These are phyloP conservation scores for Nakaseomyces sp. DNA, from an alignment of 1,139 yeast species.

Conservation along the genomic window DNA sequence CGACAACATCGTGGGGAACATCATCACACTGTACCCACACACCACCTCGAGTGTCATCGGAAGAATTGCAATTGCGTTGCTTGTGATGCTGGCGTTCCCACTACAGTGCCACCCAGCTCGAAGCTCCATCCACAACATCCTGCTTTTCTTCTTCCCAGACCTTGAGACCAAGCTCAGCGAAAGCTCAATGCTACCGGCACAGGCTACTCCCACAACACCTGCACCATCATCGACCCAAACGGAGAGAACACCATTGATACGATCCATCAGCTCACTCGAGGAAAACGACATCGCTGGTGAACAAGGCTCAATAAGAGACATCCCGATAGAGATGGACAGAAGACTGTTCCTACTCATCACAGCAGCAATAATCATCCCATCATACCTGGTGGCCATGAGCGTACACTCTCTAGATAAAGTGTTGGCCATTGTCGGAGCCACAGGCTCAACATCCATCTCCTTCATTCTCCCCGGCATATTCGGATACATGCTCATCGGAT, in stretches of 20 bases:
- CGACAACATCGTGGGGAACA: constrained; percentile 53
- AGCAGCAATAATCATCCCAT: constrained; percentile 46
- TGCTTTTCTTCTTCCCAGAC: neutral
- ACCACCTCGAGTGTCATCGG: constrained; percentile 57
- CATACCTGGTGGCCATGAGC: constrained; percentile 67
- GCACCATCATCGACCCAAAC: too few relatives aligned
- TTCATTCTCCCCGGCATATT: constrained; percentile 88
- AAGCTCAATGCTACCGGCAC: neutral
- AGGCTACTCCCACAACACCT: neutral
- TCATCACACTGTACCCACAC: constrained; percentile 61
- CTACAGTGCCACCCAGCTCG: constrained; percentile 63
- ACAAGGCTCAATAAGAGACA: constrained; percentile 22
- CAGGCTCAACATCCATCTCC: constrained; percentile 90
- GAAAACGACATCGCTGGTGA: constrained; percentile 15
- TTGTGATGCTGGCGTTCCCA: constrained; percentile 65
- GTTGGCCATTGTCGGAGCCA: constrained; percentile 87
- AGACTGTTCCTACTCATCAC: constrained; percentile 58
- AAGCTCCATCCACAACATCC: constrained; percentile 7
- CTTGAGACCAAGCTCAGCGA: neutral
- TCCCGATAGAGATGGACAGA: constrained; percentile 30
- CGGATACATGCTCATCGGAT: constrained; percentile 41
- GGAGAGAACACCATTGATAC: constrained; percentile 5
- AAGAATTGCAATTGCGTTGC: constrained; percentile 56
- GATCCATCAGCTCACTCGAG: constrained; percentile 3
- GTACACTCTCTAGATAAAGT: constrained; percentile 78